Evolutionary conservation across 352 stramenopile genomes (phyloP), one percentile per base, ranked within the genome.

Genomic region (Globisporangium lucens): DNA sequence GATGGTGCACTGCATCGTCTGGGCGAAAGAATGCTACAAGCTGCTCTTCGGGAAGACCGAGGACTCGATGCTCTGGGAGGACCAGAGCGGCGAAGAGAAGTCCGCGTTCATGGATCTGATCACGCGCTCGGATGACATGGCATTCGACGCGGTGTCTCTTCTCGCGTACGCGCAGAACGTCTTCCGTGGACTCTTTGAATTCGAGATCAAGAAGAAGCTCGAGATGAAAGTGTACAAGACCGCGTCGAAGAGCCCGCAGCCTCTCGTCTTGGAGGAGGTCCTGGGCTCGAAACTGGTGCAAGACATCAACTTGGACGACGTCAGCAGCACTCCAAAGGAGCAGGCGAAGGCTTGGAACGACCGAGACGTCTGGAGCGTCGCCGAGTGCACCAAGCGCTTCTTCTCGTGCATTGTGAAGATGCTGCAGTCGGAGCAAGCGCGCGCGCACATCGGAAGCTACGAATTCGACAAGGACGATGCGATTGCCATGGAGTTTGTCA

Each of bases 1-100:
- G 83, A 98, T 98, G 66, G 98, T 99, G 33, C 98, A 99, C 81
- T 99, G 97, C 77, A 99, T 99, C 70, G 98, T 99, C 33, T 99
- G 98, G 98, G 97, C 96, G 46, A 96, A 96, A 60, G 89, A 96
- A 71, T 96, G 85, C 72, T 96, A 93, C 75, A 96, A 96, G 72
- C 73, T 96, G 55, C 71, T 96, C 2, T 96, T 96, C 57, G 89
- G 87, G 33, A 94, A 95, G 63, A 84, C 68, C 22, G 78, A 82
- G 29, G 89, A 96, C 68, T 95, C 94, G 43, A 99, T 99, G 97
- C 83, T 99, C 4, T 99, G 90, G 83, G 89, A 97, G 63, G 86
- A 91, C 65, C 83, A 85, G 3, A 77, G 63, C 3, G 88, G 84
- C 30, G 83, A 95, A 33, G 89, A 97, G 2, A 82, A 91, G 47